A percentile compares a stretch with the other conserved stretches of the same genome.
phyloP scores from a whole-genome alignment of 2,329 filamentous ascomycete species.

The Thermothelomyces thermophilus region DNA sequence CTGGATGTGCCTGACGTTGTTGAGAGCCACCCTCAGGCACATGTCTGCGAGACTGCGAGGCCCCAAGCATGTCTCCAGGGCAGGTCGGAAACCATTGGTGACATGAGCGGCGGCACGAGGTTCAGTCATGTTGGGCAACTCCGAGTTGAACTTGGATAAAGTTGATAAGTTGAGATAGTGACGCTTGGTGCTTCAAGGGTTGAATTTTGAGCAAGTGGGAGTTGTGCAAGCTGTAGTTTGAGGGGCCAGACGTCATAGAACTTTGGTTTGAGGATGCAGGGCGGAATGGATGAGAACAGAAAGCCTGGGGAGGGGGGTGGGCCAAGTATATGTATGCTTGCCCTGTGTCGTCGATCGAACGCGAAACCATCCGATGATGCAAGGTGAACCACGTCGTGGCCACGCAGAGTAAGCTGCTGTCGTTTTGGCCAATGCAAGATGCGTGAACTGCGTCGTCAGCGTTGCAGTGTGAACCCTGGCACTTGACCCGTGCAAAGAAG shows the following conservation, averaged over 20 bases:
- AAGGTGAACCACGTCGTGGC: no score
- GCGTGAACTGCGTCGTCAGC: no score
- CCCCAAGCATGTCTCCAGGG: slow-evolving; percentile 6
- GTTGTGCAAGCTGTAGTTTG: neutral
- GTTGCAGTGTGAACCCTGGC: neutral
- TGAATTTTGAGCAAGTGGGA: neutral
- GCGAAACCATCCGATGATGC: no score
- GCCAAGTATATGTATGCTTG: no score
- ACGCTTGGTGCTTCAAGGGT: neutral
- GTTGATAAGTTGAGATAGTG: neutral
- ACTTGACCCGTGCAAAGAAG: no score
- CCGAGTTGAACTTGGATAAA: neutral
- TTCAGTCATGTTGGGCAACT: neutral
- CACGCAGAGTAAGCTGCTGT: no score
- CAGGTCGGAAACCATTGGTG: neutral
- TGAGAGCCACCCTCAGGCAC: slow-evolving; percentile 45
- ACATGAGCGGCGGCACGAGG: no score
- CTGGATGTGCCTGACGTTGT: slow-evolving; percentile 51
- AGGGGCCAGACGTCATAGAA: neutral
- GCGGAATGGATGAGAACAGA: no score
- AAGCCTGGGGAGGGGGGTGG: no score
- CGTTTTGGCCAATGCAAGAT: no score
- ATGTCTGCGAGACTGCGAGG: slow-evolving; percentile 43
- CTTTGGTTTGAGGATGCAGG: neutral
- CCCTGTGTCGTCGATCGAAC: no score